These are phyloP conservation scores for Penicillium sclerotiorum DNA, from an alignment of 2,329 filamentous ascomycete genomes.

Conservation along the genomic window DNA sequence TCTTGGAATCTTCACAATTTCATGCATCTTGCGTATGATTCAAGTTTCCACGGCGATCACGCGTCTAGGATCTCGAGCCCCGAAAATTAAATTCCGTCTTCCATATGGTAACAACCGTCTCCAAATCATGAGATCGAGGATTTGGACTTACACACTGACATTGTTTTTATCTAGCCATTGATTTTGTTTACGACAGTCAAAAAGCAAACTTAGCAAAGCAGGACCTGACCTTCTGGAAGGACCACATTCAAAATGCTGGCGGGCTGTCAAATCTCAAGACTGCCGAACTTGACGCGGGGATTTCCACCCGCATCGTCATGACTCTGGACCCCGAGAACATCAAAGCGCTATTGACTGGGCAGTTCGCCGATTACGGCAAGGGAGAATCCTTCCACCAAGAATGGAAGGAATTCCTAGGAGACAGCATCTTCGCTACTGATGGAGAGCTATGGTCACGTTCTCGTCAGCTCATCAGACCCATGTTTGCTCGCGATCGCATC, in stretches of 20 bases:
- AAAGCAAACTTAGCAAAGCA: slow-evolving; percentile 55
- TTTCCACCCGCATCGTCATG: slow-evolving; percentile 62
- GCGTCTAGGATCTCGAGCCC: slow-evolving; percentile 39
- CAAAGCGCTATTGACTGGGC: slow-evolving; percentile 84
- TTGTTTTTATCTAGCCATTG: slow-evolving; percentile 62
- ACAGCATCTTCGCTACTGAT: slow-evolving; percentile 83
- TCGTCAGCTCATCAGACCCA: slow-evolving; percentile 81
- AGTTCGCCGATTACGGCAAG: slow-evolving; percentile 86
- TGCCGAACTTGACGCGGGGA: slow-evolving; percentile 32
- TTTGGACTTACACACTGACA: slow-evolving; percentile 8
- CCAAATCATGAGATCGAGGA: background rate
- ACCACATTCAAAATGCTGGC: slow-evolving; percentile 48
- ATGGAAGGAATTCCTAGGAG: slow-evolving; percentile 80
- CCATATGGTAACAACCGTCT: slow-evolving; percentile 37
- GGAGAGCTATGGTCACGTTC: slow-evolving; percentile 77
- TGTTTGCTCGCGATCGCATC: slow-evolving; percentile 83
- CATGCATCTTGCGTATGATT: slow-evolving; percentile 34
- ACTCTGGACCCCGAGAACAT: slow-evolving; percentile 87
- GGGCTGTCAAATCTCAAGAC: slow-evolving; percentile 28
- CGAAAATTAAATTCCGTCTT: slow-evolving; percentile 35
- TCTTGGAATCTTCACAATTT: slow-evolving; percentile 42
- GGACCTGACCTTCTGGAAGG: slow-evolving; percentile 65
- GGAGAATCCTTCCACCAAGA: slow-evolving; percentile 70
- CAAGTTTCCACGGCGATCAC: slow-evolving; percentile 33
- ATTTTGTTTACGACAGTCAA: slow-evolving; percentile 64